Evolutionary conservation across 805 yeast species (phyloP), one percentile per base, ranked within the genome.

Genomic region (Cyberlindnera maritima): DNA sequence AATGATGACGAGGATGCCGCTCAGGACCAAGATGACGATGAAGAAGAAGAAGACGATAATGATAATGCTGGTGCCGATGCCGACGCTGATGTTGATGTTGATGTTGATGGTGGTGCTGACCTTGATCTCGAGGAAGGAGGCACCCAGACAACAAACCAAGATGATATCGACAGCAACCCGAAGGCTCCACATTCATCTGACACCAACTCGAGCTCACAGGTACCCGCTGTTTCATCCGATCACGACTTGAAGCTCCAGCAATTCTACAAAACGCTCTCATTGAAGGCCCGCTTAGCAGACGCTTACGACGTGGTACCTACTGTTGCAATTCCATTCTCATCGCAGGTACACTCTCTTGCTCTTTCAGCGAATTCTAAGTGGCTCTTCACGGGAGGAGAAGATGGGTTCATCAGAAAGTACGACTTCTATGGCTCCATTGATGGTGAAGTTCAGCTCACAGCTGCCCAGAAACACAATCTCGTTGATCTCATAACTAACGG

Each of bases 331-430:
- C 92, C 96, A 1, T 89, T 88, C 57, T 75, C 88, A 1, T 69
- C 88, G 1, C 83, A 86, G 23, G 84, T 94, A 28, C 89, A 89
- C 65, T 77, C 94, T 2, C 56, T 92, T 31, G 84, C 91, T 2
- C 70, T 89, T 39, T 79, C 96, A 1, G 80, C 78, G 57, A 96
- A 95, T 6, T 83, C 90, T 36, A 83, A 83, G 60, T 91, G 90
- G 85, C 71, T 94, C 34, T 85, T 91, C 58, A 84, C 96, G 1
- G 99, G 99, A 18, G 98, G 98, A 10, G 92, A 86, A 54, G 99
- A 94, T 65, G 99, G 99, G 4, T 88, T 82, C 58, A 86, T 94
- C 29, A 72, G 99, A 40, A 90, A 87, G 61, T 94, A 85, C 67
- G 96, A 94, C 66, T 84, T 94, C 52, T 75, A 83, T 34, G 85